Conservation (phyloP, 2,329 filamentous ascomycete species). For the Penicillium sp. region DNA sequence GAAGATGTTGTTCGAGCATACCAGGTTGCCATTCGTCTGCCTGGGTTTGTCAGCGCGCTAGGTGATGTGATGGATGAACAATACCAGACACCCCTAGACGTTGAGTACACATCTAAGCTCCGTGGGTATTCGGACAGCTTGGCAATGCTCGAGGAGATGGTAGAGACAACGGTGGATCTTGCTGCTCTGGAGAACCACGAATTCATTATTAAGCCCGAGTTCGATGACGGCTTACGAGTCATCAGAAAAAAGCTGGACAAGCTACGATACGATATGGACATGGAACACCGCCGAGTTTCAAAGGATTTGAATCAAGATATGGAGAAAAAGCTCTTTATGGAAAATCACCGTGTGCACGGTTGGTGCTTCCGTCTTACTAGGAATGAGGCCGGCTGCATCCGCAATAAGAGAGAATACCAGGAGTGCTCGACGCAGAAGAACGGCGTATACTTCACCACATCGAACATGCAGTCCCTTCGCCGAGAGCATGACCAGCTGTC, state of each 20-base stretch:
- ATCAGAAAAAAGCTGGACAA: constrained; percentile 90
- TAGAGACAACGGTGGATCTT: constrained; percentile 95
- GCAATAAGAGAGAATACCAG: constrained; percentile 84
- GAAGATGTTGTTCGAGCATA: constrained; percentile 96
- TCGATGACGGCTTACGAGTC: constrained; percentile 82
- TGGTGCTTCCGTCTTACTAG: constrained; percentile 95
- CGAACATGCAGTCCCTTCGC: constrained; percentile 72
- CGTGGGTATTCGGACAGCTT: constrained; percentile 74
- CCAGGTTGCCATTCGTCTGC: constrained; percentile 87
- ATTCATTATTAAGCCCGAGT: constrained; percentile 98
- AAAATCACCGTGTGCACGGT: constrained; percentile 92
- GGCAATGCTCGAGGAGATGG: constrained; percentile 90
- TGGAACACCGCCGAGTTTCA: constrained; percentile 73
- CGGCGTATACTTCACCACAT: constrained; percentile 95
- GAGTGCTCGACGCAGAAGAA: constrained; percentile 99
- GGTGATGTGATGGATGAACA: constrained; percentile 94
- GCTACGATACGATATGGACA: constrained; percentile 76
- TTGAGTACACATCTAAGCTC: constrained; percentile 82
- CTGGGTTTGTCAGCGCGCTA: constrained; percentile 83
- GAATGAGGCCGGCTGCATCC: constrained; percentile 86
- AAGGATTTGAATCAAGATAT: constrained; percentile 82
- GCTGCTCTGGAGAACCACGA: constrained; percentile 95
- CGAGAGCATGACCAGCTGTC: constrained; percentile 93
- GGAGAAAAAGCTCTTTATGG: constrained; percentile 98
- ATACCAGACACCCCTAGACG: constrained; percentile 83